phyloP scores from a whole-genome alignment of 441 rosid genomes.

The Gossypium laxum region DNA sequence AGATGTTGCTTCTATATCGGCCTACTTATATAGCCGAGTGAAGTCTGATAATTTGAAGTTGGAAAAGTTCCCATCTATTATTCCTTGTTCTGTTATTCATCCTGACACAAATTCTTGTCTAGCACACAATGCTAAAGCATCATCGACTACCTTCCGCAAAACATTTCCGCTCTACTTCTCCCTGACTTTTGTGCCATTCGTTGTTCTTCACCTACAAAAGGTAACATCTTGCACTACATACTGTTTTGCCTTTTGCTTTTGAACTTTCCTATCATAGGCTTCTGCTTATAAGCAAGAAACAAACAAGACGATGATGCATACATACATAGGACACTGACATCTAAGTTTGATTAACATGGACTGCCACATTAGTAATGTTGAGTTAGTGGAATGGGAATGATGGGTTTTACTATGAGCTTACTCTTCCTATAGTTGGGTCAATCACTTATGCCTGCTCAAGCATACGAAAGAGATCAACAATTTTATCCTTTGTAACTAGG shows the following conservation, averaged over 20 bases:
- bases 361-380: background rate
- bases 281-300: constrained; percentile 1
- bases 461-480: background rate
- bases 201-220: constrained; percentile 81
- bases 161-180: constrained; percentile 94
- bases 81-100: constrained; percentile 87
- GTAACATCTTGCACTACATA: constrained; percentile 33
- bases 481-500: background rate
- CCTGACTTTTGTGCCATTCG: constrained; percentile 88
- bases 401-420: background rate
- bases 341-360: background rate
- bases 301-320: background rate
- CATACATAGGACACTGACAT: background rate
- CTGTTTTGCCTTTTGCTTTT: background rate
- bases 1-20: constrained; percentile 61
- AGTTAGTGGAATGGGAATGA: background rate
- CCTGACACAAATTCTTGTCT: constrained; percentile 70
- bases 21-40: constrained; percentile 45
- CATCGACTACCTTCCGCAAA: constrained; percentile 83
- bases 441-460: background rate
- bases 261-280: background rate
- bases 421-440: background rate
- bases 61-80: constrained; percentile 70
- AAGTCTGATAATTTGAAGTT: constrained; percentile 42
- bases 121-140: constrained; percentile 72